phyloP scores from a whole-genome alignment of 345 rosid species.

The Crucihimalaya himalaica region DNA sequence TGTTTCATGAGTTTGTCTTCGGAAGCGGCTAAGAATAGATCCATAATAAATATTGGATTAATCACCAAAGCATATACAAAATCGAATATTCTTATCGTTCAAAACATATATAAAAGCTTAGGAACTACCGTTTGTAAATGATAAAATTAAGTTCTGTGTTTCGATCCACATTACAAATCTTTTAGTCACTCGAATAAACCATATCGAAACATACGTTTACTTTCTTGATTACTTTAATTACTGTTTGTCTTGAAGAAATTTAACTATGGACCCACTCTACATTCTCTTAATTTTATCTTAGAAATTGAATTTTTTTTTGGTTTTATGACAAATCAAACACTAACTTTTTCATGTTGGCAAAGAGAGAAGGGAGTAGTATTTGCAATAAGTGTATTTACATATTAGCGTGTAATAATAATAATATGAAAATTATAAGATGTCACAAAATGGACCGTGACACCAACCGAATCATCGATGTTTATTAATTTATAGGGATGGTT shows the following conservation, averaged over 20 bases:
- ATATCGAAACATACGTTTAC: not conserved
- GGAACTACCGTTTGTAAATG: too few relatives aligned
- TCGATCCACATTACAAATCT: too few relatives aligned
- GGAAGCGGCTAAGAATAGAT: too few relatives aligned
- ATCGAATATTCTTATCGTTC: too few relatives aligned
- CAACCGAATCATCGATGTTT: constrained; percentile 21
- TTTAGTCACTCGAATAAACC: not conserved
- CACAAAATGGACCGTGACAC: constrained; percentile 27
- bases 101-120: too few relatives aligned
- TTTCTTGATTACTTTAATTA: not conserved
- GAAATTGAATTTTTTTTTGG: not conserved
- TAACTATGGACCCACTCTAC: not conserved
- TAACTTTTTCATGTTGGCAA: not conserved
- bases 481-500: constrained; percentile 26
- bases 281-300: not conserved
- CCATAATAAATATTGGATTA: too few relatives aligned
- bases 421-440: not conserved
- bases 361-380: not conserved
- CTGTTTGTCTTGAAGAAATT: not conserved
- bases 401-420: not conserved
- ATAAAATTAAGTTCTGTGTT: too few relatives aligned
- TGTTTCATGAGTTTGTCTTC: too few relatives aligned
- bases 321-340: not conserved
- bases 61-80: too few relatives aligned
- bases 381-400: constrained; percentile 1